Conservation (phyloP, 2,329 filamentous ascomycete genomes). For the Diaporthe sp. region DNA sequence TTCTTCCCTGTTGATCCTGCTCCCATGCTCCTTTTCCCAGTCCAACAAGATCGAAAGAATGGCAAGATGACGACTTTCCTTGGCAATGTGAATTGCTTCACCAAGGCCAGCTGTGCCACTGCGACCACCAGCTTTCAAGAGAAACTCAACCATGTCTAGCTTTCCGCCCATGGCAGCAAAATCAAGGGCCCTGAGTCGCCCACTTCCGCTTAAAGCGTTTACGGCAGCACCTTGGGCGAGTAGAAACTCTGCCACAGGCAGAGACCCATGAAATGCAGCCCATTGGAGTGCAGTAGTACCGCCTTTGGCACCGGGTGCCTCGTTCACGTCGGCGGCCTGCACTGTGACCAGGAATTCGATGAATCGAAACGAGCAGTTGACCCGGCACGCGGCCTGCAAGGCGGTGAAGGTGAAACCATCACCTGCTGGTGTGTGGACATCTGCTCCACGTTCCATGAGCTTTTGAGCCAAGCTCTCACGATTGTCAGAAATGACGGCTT, state of each 20-base stretch:
- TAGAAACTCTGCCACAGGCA: neutral
- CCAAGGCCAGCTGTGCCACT: neutral
- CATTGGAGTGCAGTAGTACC: neutral
- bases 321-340: neutral
- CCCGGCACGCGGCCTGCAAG: neutral
- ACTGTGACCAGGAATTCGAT: neutral
- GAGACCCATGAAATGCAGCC: accelerated
- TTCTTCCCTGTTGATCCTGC: neutral
- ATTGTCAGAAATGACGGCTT: accelerated
- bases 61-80: neutral
- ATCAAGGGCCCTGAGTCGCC: neutral
- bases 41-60: neutral
- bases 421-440: neutral
- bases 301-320: neutral
- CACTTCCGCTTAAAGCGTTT: neutral
- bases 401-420: accelerated
- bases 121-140: neutral
- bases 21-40: neutral
- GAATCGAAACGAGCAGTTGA: accelerated
- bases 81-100: neutral
- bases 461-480: neutral
- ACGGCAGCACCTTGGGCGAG: neutral
- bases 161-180: neutral
- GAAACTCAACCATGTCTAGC: neutral
- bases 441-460: neutral